These are phyloP conservation scores for Quercus lobata DNA, from an alignment of 331 rosid genomes.

Conservation along the genomic window DNA sequence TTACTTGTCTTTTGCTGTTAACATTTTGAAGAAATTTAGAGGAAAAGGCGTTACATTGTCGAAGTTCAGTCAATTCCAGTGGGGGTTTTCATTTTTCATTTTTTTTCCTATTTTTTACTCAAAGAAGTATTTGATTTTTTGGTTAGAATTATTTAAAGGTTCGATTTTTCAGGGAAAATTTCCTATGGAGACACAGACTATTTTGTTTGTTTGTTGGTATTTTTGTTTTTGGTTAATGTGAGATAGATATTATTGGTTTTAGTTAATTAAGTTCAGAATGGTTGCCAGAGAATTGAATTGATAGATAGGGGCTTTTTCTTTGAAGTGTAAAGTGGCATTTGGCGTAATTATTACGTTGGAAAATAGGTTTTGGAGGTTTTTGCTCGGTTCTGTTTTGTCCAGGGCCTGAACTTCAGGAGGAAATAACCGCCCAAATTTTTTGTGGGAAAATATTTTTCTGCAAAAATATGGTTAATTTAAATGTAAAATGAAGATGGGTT, in stretches of 20 bases:
- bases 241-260: background rate
- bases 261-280: background rate
- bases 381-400: background rate
- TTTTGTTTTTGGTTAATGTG: background rate
- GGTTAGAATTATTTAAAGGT: background rate
- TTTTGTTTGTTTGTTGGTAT: background rate
- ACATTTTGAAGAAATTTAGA: background rate
- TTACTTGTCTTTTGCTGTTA: background rate
- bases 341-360: background rate
- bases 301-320: background rate
- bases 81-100: background rate
- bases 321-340: background rate
- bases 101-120: background rate
- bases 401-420: background rate
- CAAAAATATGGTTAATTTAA: background rate
- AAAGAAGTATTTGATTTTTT: background rate
- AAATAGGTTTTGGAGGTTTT: background rate
- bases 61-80: background rate
- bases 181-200: background rate
- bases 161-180: background rate
- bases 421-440: background rate
- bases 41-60: background rate
- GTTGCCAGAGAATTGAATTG: background rate
- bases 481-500: background rate
- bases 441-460: background rate